A percentile compares a stretch with the other conserved stretches of the same genome.
These are phyloP conservation scores for Pseudocercospora ulei DNA, from an alignment of 2,329 filamentous ascomycete species.

Conservation along the genomic window DNA sequence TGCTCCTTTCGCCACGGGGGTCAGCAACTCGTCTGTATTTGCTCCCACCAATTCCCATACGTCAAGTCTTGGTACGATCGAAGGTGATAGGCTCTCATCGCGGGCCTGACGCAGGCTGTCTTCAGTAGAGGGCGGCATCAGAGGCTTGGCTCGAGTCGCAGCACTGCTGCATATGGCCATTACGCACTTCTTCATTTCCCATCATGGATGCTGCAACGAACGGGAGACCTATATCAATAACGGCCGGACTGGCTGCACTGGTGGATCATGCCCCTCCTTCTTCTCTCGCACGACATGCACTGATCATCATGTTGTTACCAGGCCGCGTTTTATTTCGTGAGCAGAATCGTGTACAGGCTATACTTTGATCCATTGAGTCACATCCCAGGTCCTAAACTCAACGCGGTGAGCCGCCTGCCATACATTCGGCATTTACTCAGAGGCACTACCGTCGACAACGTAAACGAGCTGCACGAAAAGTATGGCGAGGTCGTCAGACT, in stretches of 20 bases:
- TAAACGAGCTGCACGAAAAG: conserved; percentile 41
- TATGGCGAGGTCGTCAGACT: conserved; percentile 40
- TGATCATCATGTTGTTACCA: no score
- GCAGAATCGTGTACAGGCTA: conserved; percentile 33
- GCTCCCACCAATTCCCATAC: no score
- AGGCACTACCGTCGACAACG: conserved; percentile 24
- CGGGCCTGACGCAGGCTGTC: no score
- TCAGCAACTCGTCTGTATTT: no score
- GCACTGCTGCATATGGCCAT: no score
- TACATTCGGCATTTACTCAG: conserved; percentile 23
- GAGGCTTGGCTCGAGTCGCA: no score
- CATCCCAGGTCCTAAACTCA: conserved; percentile 38
- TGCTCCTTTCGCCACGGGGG: neutral
- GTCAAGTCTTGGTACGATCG: no score
- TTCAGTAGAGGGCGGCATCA: no score
- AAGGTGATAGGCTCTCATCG: no score
- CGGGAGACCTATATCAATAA: neutral
- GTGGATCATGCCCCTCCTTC: conserved; percentile 2
- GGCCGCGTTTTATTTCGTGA: conserved; percentile 19
- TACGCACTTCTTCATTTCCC: no score
- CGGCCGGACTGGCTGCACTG: conserved; percentile 12
- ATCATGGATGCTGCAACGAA: conserved; percentile 5
- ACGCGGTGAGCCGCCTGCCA: conserved; percentile 25
- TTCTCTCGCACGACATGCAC: no score
- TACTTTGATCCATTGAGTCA: conserved; percentile 40